Evolutionary conservation across 306 rosid genomes (phyloP).

Genomic region (Betula pendula): DNA sequence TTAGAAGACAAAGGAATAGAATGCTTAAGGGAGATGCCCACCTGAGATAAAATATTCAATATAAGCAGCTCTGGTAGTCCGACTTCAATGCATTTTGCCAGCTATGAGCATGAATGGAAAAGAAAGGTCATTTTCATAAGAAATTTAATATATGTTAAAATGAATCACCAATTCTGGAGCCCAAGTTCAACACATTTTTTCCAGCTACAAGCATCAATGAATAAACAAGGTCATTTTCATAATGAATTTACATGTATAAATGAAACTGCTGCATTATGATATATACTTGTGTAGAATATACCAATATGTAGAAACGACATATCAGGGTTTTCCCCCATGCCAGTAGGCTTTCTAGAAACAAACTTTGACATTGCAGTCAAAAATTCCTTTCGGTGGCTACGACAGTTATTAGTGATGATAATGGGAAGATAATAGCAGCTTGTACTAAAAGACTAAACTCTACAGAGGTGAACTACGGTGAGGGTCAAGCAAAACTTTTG

Average conservation of each 20-base stretch:
- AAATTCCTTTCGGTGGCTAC: too few species aligned
- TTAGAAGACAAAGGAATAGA: neutral
- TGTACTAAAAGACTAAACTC: too few species aligned
- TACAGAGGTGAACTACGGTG: too few species aligned
- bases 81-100: slow-evolving; percentile 83
- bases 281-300: too few species aligned
- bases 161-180: slow-evolving; percentile 66
- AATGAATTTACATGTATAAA: neutral
- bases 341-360: too few species aligned
- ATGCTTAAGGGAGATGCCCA: slow-evolving; percentile 29
- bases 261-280: too few species aligned
- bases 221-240: neutral
- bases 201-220: slow-evolving; percentile 57
- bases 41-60: slow-evolving; percentile 71
- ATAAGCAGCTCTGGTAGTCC: slow-evolving; percentile 84
- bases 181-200: slow-evolving; percentile 84
- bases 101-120: slow-evolving; percentile 47
- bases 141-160: neutral
- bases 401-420: too few species aligned
- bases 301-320: neutral
- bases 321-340: too few species aligned
- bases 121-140: neutral
- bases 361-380: too few species aligned
- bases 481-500: too few species aligned
- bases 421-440: too few species aligned